Percentiles rank a stretch among this genome's conserved stretches.
phyloP scores from a whole-genome alignment of 2,329 filamentous ascomycete genomes.

The Colletotrichum eremochloae region DNA sequence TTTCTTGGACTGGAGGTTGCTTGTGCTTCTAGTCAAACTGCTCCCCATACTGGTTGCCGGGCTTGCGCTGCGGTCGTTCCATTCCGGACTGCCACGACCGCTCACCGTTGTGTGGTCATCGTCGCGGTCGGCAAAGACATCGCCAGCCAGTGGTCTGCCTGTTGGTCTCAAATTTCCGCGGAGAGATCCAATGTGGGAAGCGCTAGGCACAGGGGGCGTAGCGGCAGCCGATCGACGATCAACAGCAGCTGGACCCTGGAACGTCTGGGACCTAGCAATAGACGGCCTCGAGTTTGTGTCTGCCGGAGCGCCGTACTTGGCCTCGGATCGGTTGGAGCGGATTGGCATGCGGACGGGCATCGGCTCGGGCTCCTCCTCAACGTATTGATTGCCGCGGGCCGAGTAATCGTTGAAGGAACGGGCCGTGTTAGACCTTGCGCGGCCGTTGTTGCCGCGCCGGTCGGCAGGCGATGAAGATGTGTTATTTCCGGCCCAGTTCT shows the following conservation, averaged over 20 bases:
- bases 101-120: conserved; percentile 65
- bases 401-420: conserved; percentile 55
- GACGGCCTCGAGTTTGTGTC: conserved; percentile 55
- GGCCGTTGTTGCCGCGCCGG: conserved; percentile 45
- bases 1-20: conserved; percentile 51
- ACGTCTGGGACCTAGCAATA: conserved; percentile 56
- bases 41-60: conserved; percentile 70
- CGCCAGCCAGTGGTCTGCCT: conserved; percentile 52
- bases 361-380: conserved; percentile 47
- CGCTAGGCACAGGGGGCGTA: conserved; percentile 28
- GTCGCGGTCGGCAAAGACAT: conserved; percentile 61
- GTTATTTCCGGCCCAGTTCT: conserved; percentile 57
- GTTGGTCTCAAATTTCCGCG: conserved; percentile 62
- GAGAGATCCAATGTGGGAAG: conserved; percentile 52
- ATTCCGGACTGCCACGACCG: conserved; percentile 65
- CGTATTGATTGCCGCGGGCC: conserved; percentile 53
- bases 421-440: conserved; percentile 63
- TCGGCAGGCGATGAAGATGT: conserved; percentile 43
- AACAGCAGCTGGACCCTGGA: conserved; percentile 48
- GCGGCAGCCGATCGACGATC: conserved; percentile 39
- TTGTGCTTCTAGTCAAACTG: conserved; percentile 63
- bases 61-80: conserved; percentile 65
- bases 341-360: conserved; percentile 59
- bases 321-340: conserved; percentile 51
- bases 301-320: conserved; percentile 49